phyloP scores from a whole-genome alignment of 78 protist genomes.

The Trichosphaerium sp. region DNA sequence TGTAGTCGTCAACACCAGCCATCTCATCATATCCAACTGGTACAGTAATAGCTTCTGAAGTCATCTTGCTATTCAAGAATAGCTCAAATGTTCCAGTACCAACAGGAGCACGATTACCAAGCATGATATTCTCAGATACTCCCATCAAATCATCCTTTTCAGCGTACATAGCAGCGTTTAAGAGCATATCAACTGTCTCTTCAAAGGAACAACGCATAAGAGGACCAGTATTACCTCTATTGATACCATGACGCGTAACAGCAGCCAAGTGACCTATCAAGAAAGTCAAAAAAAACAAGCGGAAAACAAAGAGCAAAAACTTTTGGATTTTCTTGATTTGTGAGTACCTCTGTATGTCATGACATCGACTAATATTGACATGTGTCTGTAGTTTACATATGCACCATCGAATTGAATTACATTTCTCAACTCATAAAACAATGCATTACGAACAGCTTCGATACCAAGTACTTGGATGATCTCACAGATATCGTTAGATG shows the following conservation, averaged over 20 bases:
- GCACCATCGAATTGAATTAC: conserved; percentile 79
- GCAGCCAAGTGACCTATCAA: conserved; percentile 21
- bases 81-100: conserved; percentile 88
- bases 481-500: conserved; percentile 91
- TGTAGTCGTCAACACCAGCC: neutral
- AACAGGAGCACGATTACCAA: conserved; percentile 89
- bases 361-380: conserved; percentile 86
- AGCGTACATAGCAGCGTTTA: conserved; percentile 88
- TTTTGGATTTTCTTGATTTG: conserved; percentile 25
- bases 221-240: conserved; percentile 66
- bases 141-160: conserved; percentile 86
- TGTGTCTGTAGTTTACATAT: conserved; percentile 98
- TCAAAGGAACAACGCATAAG: conserved; percentile 91
- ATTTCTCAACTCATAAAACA: conserved; percentile 73
- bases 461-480: conserved; percentile 85
- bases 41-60: conserved; percentile 22
- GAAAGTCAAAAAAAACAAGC: too few species aligned
- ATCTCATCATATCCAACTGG: neutral
- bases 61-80: conserved; percentile 60
- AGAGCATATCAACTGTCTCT: conserved; percentile 95
- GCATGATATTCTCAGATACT: conserved; percentile 88
- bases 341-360: conserved; percentile 93
- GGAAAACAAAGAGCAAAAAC: too few species aligned
- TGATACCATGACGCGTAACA: conserved; percentile 98
- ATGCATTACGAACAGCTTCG: conserved; percentile 92